phyloP scores from a whole-genome alignment of 257 asterid genomes.

The Nicotiana tomentosiformis region DNA sequence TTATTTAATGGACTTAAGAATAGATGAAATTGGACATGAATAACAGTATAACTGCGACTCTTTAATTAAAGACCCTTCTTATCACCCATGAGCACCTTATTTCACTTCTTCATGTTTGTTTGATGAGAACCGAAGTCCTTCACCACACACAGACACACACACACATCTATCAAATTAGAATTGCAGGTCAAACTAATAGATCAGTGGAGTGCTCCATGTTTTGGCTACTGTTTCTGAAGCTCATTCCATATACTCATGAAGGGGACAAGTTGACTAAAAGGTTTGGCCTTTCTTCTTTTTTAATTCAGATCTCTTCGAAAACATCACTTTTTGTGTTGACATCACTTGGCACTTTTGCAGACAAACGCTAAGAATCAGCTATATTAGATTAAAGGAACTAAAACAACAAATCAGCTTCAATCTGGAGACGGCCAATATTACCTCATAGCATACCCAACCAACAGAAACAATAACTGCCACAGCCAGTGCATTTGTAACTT shows the following conservation, averaged over 20 bases:
- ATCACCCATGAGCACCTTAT: not conserved
- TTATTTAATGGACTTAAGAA: not conserved
- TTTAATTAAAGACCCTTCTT: not conserved
- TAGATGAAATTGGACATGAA: not conserved
- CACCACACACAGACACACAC: not conserved
- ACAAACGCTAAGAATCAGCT: not conserved
- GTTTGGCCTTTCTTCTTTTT: not conserved
- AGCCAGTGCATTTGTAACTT: slow-evolving; percentile 87
- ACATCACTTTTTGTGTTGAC: not conserved
- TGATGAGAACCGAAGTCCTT: not conserved
- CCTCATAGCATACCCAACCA: slow-evolving; percentile 99
- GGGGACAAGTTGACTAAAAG: not conserved
- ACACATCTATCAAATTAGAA: not conserved
- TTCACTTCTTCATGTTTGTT: not conserved
- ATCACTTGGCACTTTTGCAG: not conserved
- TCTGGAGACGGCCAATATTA: slow-evolving; percentile 19
- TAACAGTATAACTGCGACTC: not conserved
- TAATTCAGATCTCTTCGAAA: not conserved
- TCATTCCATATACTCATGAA: not conserved
- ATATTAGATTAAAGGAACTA: not conserved
- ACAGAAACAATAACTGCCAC: slow-evolving; percentile 82
- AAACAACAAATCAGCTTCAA: not conserved
- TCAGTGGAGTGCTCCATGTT: not conserved
- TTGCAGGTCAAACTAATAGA: not conserved
- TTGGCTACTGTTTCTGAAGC: not conserved